Evolutionary conservation across 2,329 filamentous ascomycete species (phyloP), one percentile per base, ranked within the genome.

Genomic region (Allantophomopsis lycopodina): DNA sequence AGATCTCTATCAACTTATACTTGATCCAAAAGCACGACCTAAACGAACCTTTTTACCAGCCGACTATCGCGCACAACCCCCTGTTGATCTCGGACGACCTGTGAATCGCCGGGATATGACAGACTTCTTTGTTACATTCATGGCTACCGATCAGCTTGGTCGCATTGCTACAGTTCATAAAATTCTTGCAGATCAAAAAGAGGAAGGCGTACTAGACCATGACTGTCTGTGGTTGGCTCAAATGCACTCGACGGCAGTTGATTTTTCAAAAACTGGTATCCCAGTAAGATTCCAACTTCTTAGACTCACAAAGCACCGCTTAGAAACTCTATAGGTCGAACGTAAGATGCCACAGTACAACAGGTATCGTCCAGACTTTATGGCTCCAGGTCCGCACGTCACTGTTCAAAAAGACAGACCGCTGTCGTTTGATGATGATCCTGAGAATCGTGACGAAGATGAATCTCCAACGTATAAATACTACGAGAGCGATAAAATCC

Each of bases 1-100:
- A 0, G 87, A 94, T 54, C 60, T 84, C 0, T 94, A 83, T 57
- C 81, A 86, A 46, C 60, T 93, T 37, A 83, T 93, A 36, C 91
- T 73, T 67, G 84, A 93, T 47, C 48, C 57, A 0, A 52, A 56
- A 0, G 64, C 76, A 0, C 55, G 69, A 2, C 65, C 71, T 0
- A 54, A 51, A 4, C 49, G 42, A 0, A 62, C 59, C 0, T 73
- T 65, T n/a, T 0, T 3, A 1, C 73, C 86, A 0, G 84, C 85
- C 0, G 74, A 86, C 45, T 93, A 94, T 48, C 69, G 75, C 3
- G 66, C 73, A 1, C 64, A 72, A 0, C 13, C 47, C 0, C 72
- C 81, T 0, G 44, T 65, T 0, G 64, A 78, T 36, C 68, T 93
- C n/a, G 64, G 68, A 7, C 65, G 80, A 1, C 45, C 59, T 0